Evolutionary conservation across 164 flowering plant species (phyloP).

Genomic region (Magnolia sinica): DNA sequence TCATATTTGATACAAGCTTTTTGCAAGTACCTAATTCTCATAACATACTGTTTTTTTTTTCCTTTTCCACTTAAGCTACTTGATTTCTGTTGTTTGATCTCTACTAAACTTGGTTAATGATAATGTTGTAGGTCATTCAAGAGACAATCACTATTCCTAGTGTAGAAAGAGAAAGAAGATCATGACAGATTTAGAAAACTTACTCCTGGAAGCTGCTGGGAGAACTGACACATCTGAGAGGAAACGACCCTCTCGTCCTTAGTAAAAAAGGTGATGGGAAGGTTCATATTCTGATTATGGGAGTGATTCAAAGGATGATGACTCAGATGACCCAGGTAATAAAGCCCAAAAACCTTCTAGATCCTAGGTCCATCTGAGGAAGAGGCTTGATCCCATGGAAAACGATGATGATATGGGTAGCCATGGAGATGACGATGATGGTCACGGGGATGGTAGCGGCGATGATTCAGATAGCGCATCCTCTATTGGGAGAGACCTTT

Average conservation of each 20-base stretch:
- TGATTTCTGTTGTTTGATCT: background rate
- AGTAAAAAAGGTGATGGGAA: slow-evolving; percentile 55
- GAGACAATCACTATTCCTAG: background rate
- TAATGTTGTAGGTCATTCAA: slow-evolving; percentile 6
- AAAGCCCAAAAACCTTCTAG: slow-evolving; percentile 63
- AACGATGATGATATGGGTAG: slow-evolving; percentile 64
- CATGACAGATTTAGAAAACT: slow-evolving; percentile 83
- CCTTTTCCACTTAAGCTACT: background rate
- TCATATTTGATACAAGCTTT: no score
- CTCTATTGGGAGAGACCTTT: slow-evolving; percentile 81
- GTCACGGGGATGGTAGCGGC: slow-evolving; percentile 54
- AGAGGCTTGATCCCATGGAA: slow-evolving; percentile 70
- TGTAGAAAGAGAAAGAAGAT: slow-evolving; percentile 4
- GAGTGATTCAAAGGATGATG: slow-evolving; percentile 82
- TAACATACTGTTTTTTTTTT: background rate
- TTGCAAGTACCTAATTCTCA: background rate
- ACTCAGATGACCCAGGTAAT: slow-evolving; percentile 66
- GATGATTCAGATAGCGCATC: slow-evolving; percentile 41
- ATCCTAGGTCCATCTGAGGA: slow-evolving; percentile 86
- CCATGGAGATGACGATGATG: slow-evolving; percentile 52
- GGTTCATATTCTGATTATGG: slow-evolving; percentile 81
- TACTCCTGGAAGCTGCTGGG: slow-evolving; percentile 93
- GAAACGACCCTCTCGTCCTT: slow-evolving; percentile 48
- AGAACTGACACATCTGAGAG: slow-evolving; percentile 58
- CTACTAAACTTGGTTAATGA: background rate